These are phyloP conservation scores for Macrotyloma uniflorum DNA, from an alignment of 306 rosid species.

Conservation along the genomic window DNA sequence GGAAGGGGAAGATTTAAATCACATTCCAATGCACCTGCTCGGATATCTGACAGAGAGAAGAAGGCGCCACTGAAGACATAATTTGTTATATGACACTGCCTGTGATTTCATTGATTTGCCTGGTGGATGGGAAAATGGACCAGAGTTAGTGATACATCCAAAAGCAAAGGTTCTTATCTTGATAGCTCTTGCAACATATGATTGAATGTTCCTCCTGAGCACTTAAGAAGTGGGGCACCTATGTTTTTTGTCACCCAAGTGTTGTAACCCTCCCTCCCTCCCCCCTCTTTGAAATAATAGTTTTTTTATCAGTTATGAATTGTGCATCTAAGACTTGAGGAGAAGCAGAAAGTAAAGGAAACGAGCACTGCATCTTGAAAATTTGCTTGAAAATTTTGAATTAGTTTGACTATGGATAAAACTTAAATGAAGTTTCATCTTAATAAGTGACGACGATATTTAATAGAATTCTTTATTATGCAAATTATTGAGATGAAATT, in stretches of 20 bases:
- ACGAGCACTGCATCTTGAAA: conserved; percentile 16
- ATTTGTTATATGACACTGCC: conserved; percentile 32
- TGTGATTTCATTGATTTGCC: conserved; percentile 31
- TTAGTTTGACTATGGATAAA: not conserved
- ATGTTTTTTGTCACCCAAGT: conserved; percentile 37
- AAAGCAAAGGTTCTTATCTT: conserved; percentile 23
- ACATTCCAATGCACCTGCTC: conserved; percentile 87
- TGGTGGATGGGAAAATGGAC: conserved; percentile 31
- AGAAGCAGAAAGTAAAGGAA: conserved; percentile 38
- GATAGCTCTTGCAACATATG: conserved; percentile 32
- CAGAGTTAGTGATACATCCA: conserved; percentile 19
- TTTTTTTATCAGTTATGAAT: not conserved
- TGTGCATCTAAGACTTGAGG: conserved; percentile 31
- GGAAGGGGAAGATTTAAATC: conserved; percentile 98
- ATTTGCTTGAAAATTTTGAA: not conserved
- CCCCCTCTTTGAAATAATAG: not conserved
- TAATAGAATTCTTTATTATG: too few relatives aligned
- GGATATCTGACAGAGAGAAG: conserved; percentile 96
- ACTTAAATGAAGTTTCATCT: too few relatives aligned
- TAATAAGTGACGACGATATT: too few relatives aligned
- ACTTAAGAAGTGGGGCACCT: conserved; percentile 14
- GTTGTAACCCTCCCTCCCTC: conserved; percentile 38
- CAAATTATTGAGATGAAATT: too few relatives aligned
- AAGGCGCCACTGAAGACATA: conserved; percentile 91
- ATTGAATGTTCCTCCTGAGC: conserved; percentile 29